Base-by-base conservation (phyloP, 2,329 filamentous ascomycete genomes). In the Tricladium varicosporioides region DNA sequence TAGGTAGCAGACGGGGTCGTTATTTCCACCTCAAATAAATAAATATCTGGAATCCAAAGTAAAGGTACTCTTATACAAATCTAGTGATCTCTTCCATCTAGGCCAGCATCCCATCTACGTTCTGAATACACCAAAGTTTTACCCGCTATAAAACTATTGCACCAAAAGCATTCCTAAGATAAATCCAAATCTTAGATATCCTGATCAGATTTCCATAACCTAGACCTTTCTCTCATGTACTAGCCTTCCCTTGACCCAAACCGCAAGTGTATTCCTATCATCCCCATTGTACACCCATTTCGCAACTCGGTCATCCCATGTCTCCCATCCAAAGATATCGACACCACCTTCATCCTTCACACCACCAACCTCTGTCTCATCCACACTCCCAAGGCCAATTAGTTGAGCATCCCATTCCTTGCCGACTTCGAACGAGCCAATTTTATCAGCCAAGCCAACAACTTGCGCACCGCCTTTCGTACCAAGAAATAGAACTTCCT, bases 241-340 rank as follows among this genome's bases (percentile, higher is more conserved):
- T 71, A 95, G 73, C 61, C 85, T 76, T 2, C 94, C 94, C 70
- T 81, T 85, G 1, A 97, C 92, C 93, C 93, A 99, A 5, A 99
- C 94, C 64, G 81, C 85, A 66, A 80, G 81, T 2, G 92, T 93
- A 72, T 97, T 97, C 64, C 93, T 80, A 74, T 97, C 94, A 76
- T 97, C 92, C 0, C 94, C 94, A 63, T 84, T 89, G 74, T 89
- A 99, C 60, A 97, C 78, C 94, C 94, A 99, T 78, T 99, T 99
- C 52, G 91, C 89, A 10, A 97, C 75, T 68, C 79, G 84, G 67
- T 97, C 91, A 42, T 88, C 84, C 91, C 89, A 95, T n/a, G 70
- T 83, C 80, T 97, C 93, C 83, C 87, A 91, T 1, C 92, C 92
- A 76, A 97, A 99, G 0, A 97, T 72, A 72, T 97, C 92, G 0